phyloP scores from a whole-genome alignment of 192 early-diverging fungal genomes.

The Chytriomyces hyalinus region DNA sequence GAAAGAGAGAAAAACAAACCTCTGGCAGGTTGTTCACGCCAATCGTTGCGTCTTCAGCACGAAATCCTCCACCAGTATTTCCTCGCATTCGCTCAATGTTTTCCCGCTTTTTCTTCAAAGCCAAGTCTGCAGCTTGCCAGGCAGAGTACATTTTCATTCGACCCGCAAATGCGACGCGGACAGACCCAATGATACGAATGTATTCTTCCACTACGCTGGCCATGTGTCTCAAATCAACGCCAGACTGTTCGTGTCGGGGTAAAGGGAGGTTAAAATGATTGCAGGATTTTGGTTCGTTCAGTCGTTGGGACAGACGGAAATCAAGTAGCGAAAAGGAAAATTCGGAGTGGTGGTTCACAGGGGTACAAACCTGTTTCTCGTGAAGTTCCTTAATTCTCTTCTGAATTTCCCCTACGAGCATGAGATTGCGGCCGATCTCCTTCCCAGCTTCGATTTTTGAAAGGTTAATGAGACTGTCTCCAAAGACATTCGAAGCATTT shows the following conservation, averaged over 20 bases:
- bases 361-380: slow-evolving; percentile 66
- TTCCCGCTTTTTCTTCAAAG: slow-evolving; percentile 71
- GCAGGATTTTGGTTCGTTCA: neutral
- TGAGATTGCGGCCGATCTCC: slow-evolving; percentile 69
- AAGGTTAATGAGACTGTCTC: slow-evolving; percentile 76
- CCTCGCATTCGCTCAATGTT: slow-evolving; percentile 10
- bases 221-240: slow-evolving; percentile 74
- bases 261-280: neutral
- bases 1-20: neutral
- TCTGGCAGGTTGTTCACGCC: slow-evolving; percentile 31
- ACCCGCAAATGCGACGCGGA: slow-evolving; percentile 80
- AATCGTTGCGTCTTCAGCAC: slow-evolving; percentile 1
- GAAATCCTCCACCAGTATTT: neutral
- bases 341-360: neutral
- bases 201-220: slow-evolving; percentile 87
- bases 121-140: slow-evolving; percentile 73
- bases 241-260: slow-evolving; percentile 47
- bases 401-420: slow-evolving; percentile 78
- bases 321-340: no score
- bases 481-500: slow-evolving; percentile 80
- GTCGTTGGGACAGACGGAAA: no score
- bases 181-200: slow-evolving; percentile 81
- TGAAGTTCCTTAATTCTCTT: slow-evolving; percentile 79
- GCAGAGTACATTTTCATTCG: slow-evolving; percentile 69
- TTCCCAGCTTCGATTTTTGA: slow-evolving; percentile 74